A percentile compares a stretch with the other conserved stretches of the same genome.
Evolutionary conservation across 306 rosid species (phyloP).

Genomic region (Vigna nakashimae): DNA sequence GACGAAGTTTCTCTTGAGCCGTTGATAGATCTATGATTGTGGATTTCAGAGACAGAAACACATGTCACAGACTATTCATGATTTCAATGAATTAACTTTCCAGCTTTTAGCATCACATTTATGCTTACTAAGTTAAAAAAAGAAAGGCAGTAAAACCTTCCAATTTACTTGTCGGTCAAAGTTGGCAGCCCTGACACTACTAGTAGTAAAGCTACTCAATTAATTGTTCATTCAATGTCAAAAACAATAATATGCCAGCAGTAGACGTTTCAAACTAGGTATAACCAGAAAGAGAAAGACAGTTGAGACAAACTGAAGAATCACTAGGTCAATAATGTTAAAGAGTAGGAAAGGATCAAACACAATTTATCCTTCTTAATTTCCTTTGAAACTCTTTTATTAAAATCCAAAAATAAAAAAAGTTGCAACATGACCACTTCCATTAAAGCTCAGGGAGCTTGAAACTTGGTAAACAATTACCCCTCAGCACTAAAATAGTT

Average conservation of each 20-base stretch:
- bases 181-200: background rate
- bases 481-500: background rate
- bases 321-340: background rate
- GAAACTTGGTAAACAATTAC: background rate
- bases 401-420: no score
- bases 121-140: background rate
- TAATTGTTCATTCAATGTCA: conserved; percentile 23
- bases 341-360: background rate
- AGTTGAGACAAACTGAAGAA: conserved; percentile 4
- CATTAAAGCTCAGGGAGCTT: no score
- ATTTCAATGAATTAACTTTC: background rate
- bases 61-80: background rate
- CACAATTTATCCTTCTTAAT: background rate
- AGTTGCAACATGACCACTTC: no score
- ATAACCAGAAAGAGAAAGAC: background rate
- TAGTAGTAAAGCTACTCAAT: conserved; percentile 10
- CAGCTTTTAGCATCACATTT: background rate
- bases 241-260: background rate
- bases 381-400: no score
- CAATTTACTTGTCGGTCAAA: conserved; percentile 2
- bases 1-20: conserved; percentile 8
- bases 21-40: background rate
- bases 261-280: conserved; percentile 3
- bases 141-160: conserved; percentile 19
- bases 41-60: background rate